Evolutionary conservation across 306 rosid genomes (phyloP), one percentile per base, ranked within the genome.

Genomic region (Prunus campanulata): DNA sequence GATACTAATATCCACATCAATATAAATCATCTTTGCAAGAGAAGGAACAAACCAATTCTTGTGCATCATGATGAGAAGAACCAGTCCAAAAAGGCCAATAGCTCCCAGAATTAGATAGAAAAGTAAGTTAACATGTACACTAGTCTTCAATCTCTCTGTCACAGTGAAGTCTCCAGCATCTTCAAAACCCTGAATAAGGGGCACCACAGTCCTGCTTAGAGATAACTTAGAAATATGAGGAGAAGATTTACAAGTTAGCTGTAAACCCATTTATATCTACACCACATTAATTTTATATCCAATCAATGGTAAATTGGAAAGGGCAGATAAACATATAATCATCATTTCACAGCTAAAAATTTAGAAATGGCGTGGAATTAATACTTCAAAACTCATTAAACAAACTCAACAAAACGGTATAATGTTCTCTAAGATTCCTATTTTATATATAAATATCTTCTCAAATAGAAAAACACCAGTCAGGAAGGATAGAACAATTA

Each of bases 111-210:
- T 85, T 82, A 87, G 85, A 83, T 95, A 95, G 84, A 95, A 95
- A 70, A 92, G 66, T 80, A 92, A 81, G 87, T 95, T 95, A 80
- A 86, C 96, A 82, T 83, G 99, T 50, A 95, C 78, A 76, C 99
- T 95, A 75, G 99, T 90, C 93, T 89, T 95, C 91, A 95, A 85
- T 87, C 97, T 92, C 84, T 90, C 96, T 48, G 86, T 74, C 32
- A 89, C 79, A 13, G 97, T 92, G 81, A 95, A 95, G 86, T 95
- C 99, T 62, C 99, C 97, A 71, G 97, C 97, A 74, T 95, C 99
- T 92, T 95, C 99, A 88, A 89, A 95, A 85, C 99, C 99, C 93
- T 95, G 97, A 88, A 95, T 92, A 89, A 95, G 99, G 82, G 99
- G 99, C 85, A 91, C 97, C 87, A 90, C 92, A 81, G 92, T 91